A percentile compares a stretch with the other conserved stretches of the same genome.
Evolutionary conservation across 2,329 filamentous ascomycete species (phyloP).

Genomic region (Cytospora piceae): DNA sequence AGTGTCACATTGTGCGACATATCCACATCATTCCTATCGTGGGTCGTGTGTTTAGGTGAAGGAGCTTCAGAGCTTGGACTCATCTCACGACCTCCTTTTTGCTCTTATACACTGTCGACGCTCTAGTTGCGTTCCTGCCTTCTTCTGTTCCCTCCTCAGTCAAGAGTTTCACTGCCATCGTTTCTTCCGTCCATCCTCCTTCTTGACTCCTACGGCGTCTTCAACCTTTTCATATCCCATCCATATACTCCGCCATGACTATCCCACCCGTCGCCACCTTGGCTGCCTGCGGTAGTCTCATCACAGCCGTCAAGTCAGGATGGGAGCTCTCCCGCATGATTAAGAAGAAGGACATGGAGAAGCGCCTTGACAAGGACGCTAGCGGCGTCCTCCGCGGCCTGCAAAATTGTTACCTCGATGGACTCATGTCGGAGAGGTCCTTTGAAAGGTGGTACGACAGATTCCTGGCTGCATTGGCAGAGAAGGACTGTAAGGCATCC

Average conservation of each 20-base stretch:
- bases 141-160: slow-evolving; percentile 1
- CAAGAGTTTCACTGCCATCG: slow-evolving; percentile 7
- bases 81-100: slow-evolving; percentile 1
- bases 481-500: slow-evolving; percentile 35
- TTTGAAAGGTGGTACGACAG: slow-evolving; percentile 38
- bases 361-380: slow-evolving; percentile 28
- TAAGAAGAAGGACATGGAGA: slow-evolving; percentile 35
- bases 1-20: slow-evolving; percentile 19
- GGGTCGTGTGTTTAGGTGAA: slow-evolving; percentile 4
- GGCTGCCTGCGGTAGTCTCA: slow-evolving; percentile 37
- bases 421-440: slow-evolving; percentile 33
- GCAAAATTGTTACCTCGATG: slow-evolving; percentile 29
- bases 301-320: slow-evolving; percentile 38
- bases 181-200: not conserved
- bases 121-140: slow-evolving; percentile 7
- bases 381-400: slow-evolving; percentile 27
- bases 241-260: slow-evolving; percentile 31
- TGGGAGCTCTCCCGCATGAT: slow-evolving; percentile 39
- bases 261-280: slow-evolving; percentile 35
- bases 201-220: not conserved
- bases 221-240: not conserved
- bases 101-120: slow-evolving; percentile 23
- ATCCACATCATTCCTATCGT: slow-evolving; percentile 2
- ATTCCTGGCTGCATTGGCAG: slow-evolving; percentile 36
- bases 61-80: not conserved